Evolutionary conservation across 495 filamentous ascomycete genomes (phyloP), one percentile per base, ranked within the genome.

Genomic region (Hypoxylon lienhwacheense): DNA sequence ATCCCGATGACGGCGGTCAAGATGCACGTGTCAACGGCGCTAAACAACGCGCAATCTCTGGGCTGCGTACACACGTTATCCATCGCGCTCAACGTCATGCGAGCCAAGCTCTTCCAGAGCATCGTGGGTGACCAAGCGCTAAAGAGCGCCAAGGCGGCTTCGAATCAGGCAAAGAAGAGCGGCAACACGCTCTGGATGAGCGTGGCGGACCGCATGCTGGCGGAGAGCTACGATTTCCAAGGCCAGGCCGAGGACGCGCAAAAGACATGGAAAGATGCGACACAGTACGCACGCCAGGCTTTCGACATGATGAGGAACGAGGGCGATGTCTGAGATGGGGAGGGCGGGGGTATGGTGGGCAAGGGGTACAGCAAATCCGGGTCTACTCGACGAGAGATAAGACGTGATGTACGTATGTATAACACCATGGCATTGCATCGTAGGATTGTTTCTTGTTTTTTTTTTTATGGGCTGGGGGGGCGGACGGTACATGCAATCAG

Each of bases 61-160:
- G 85, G 87, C 53, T 83, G 84, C 54, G 72, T 89, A 37, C 92
- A 93, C 45, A 85, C 90, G 47, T 78, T 89, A 6, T 86, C 83
- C 55, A 89, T 97, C 55, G 82, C 85, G 3, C 77, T 99, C 31
- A 90, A 81, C 55, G 83, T 95, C 58, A 91, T 97, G 89, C 85
- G 86, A 59, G 81, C 75, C 66, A 81, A 83, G 35, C 90, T 97
- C 67, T 97, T 97, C 73, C 78, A 82, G 19, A 87, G 86, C 22
- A 87, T 92, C 8, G 82, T 96, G 2, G 90, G 89, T 26, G 90
- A 90, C 48, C 92, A 97, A 70, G 88, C 92, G 1, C 84, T 95
- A 56, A 97, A 96, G 74, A 88, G 86, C 54, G 88, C 88, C 0
- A 78, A 81, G 33, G 90, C 91, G 0, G 88, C 82, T 21, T 75